Evolutionary conservation across 2,329 filamentous ascomycete species (phyloP), one percentile per base, ranked within the genome.

Genomic region (Malbranchea zuffiana): DNA sequence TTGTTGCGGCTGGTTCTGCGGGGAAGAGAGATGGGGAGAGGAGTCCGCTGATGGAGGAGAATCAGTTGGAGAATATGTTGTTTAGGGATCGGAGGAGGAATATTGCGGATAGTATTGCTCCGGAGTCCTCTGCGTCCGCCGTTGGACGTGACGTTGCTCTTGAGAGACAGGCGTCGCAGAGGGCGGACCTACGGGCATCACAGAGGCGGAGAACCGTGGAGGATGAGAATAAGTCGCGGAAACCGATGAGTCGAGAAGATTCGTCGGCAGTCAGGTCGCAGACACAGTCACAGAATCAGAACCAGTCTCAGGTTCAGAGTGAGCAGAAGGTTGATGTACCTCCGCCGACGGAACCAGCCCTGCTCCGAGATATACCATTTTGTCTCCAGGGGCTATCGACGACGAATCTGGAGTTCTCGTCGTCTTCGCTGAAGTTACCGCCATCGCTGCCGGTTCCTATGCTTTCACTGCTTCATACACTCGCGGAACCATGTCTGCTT

Each of bases 331-430:
- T 44, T 16, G 35, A 44, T 15, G 28, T 24, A 6, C 15, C 29
- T n/a, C 44, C 41, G 11, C 35, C 34, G 13, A 63, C 75, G 1
- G 82, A 87, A 54, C 69, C 72, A 17, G 68, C 70, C 11, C 68
- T 87, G 8, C 62, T 87, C 15, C 73, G 81, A 47, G 88, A 96
- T 53, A 67, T 96, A 3, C 87, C 90, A 0, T 96, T 90, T 53
- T 95, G 87, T 0, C 67, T 96, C 0, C 90, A 96, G 60, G 90
- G 90, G 0, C 67, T 96, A 2, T 92, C 86, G 1, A 94, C 88
- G 0, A 80, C 81, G 1, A 84, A 87, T 45, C 65, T 96, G 25
- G 72, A 78, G 1, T 96, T 96, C 47, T 64, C 73, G 6, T 75
- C 76, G 10, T 74, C 77, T 15, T 75, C 73, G 2, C 63, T 96